These are phyloP conservation scores for Fusarium sp. DNA, from an alignment of 2,329 filamentous ascomycete genomes.

Conservation along the genomic window DNA sequence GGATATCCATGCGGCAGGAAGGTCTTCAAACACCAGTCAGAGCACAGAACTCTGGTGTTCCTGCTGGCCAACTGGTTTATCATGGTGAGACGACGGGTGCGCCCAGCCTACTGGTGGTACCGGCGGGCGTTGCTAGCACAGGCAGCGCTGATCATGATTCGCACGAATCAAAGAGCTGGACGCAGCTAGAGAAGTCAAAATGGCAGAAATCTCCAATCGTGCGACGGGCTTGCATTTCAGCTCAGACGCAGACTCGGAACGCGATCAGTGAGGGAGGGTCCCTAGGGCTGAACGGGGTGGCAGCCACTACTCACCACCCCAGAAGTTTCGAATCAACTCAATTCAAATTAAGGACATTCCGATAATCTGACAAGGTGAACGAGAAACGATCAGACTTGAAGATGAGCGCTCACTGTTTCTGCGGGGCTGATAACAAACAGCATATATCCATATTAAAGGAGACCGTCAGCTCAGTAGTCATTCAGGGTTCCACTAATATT, in stretches of 20 bases:
- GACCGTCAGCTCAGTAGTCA: conserved; percentile 22
- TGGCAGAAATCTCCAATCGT: conserved; percentile 36
- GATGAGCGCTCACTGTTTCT: conserved; percentile 1
- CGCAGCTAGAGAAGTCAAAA: conserved; percentile 38
- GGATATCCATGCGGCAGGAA: not conserved
- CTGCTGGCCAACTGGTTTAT: conserved; percentile 31
- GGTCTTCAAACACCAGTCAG: conserved; percentile 12
- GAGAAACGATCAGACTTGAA: not conserved
- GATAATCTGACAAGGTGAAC: not conserved
- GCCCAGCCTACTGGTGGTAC: conserved; percentile 35
- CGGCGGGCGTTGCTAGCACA: conserved; percentile 36
- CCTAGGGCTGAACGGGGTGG: conserved; percentile 45
- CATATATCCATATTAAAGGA: conserved; percentile 9
- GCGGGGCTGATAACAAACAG: conserved; percentile 5
- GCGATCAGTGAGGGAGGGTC: conserved; percentile 7
- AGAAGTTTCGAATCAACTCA: conserved; percentile 16
- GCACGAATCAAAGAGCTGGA: conserved; percentile 36
- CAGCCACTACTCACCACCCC: conserved; percentile 13
- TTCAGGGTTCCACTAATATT: conserved; percentile 22
- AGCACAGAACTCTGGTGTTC: conserved; percentile 20
- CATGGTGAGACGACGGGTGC: conserved; percentile 42
- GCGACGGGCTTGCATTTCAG: conserved; percentile 37
- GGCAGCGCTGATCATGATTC: conserved; percentile 36
- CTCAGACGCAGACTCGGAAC: conserved; percentile 25
- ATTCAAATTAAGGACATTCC: not conserved